Percentiles rank a stretch among this genome's conserved stretches.
Conservation (phyloP, 2,329 filamentous ascomycete genomes). For the Daldinia sp. region DNA sequence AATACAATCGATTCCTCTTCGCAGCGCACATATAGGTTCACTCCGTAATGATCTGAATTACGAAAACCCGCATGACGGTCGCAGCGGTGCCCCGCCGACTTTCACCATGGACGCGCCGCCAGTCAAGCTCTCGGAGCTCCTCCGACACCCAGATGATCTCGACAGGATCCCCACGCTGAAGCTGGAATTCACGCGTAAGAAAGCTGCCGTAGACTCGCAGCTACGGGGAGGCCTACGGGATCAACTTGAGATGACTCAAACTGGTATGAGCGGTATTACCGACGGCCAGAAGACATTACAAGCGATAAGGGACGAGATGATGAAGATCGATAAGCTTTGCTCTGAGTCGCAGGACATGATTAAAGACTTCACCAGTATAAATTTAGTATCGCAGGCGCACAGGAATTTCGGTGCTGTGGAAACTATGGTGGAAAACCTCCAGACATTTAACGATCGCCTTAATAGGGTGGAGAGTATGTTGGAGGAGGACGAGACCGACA, state of each 20-base stretch:
- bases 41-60: constrained; percentile 47
- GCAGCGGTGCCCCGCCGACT: constrained; percentile 44
- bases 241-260: constrained; percentile 93
- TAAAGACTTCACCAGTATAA: constrained; percentile 93
- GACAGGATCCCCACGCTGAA: constrained; percentile 94
- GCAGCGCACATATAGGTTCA: neutral
- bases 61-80: constrained; percentile 40
- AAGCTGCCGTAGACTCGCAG: constrained; percentile 89
- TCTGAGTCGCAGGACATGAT: constrained; percentile 98
- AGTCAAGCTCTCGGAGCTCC: constrained; percentile 89
- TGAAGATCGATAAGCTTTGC: constrained; percentile 97
- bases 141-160: constrained; percentile 95
- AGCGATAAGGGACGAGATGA: constrained; percentile 97
- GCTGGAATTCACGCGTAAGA: constrained; percentile 93
- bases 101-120: constrained; percentile 72
- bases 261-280: constrained; percentile 87
- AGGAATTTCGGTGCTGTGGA: constrained; percentile 95
- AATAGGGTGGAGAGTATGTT: constrained; percentile 82
- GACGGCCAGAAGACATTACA: constrained; percentile 93
- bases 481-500: constrained; percentile 83
- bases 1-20: neutral
- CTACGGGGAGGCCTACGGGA: constrained; percentile 89
- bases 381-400: constrained; percentile 91
- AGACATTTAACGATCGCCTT: constrained; percentile 85
- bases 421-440: constrained; percentile 90